Evolutionary conservation across 768 basidiomycete genomes (phyloP).

Genomic region (Phlebiopsis gigantea): DNA sequence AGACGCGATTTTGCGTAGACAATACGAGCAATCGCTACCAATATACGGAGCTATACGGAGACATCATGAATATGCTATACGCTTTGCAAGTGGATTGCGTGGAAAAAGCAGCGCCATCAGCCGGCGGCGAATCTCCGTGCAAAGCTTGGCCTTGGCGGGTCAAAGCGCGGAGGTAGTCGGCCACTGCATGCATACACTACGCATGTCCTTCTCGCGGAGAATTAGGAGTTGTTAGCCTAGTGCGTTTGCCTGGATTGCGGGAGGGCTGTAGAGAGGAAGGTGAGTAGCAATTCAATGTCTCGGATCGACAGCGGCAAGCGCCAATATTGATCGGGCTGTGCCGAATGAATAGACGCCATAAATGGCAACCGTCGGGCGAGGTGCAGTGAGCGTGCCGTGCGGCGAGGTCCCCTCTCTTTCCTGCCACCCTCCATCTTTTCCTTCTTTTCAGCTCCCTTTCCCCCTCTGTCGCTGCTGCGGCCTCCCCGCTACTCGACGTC

Average conservation of each 20-base stretch:
- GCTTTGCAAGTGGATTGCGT: not conserved
- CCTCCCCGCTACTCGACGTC: not conserved
- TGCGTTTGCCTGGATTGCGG: too few relatives aligned
- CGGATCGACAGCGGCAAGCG: conserved; percentile 1
- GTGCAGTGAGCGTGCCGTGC: not conserved
- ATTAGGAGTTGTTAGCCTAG: too few relatives aligned
- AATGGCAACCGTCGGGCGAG: conserved; percentile 5
- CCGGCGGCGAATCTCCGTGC: not conserved
- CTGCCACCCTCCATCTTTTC: conserved; percentile 1
- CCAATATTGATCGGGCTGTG: conserved; percentile 1
- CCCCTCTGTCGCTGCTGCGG: not conserved
- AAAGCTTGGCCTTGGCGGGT: not conserved
- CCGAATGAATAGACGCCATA: not conserved
- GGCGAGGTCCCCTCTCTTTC: not conserved
- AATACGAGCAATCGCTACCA: not conserved
- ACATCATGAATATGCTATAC: not conserved
- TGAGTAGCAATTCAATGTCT: not conserved
- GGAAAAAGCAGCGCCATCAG: not conserved
- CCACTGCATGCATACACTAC: too few relatives aligned
- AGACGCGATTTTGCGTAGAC: not conserved
- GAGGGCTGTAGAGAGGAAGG: not conserved
- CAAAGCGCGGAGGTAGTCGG: too few relatives aligned
- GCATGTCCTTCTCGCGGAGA: too few relatives aligned
- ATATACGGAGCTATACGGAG: not conserved
- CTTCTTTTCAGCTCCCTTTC: not conserved